Percentiles rank a stretch among this genome's conserved stretches.
Evolutionary conservation across 2,329 filamentous ascomycete species (phyloP).

Genomic region (Acrocalymma vagum): DNA sequence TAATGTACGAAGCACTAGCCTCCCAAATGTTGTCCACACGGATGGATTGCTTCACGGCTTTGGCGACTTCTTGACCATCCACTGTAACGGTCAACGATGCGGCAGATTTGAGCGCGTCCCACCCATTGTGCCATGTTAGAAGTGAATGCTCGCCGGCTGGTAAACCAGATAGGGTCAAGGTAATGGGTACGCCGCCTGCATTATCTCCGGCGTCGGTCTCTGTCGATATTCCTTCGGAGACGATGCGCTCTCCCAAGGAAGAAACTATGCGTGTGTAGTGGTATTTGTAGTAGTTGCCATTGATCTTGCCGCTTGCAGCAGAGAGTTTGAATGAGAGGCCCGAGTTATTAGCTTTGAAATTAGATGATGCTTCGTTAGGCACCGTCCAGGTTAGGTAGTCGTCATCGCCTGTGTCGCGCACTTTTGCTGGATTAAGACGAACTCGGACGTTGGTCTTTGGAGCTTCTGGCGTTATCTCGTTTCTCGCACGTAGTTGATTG

Average conservation of each 20-base stretch:
- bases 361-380: constrained; percentile 12
- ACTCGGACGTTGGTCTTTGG: constrained; percentile 8
- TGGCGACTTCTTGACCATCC: constrained; percentile 23
- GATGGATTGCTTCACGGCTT: constrained; percentile 24
- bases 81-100: constrained; percentile 32
- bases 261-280: constrained; percentile 31
- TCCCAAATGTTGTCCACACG: constrained; percentile 44
- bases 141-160: constrained; percentile 35
- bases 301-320: constrained; percentile 23
- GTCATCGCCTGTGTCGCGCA: constrained; percentile 16
- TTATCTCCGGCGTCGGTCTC: constrained; percentile 23
- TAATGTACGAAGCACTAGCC: constrained; percentile 34
- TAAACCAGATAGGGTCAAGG: constrained; percentile 35
- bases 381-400: constrained; percentile 21
- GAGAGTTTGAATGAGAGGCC: constrained; percentile 13
- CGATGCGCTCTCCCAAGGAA: constrained; percentile 38
- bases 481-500: not conserved
- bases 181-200: constrained; percentile 21
- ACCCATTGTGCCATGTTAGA: constrained; percentile 41
- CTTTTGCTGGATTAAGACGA: constrained; percentile 19
- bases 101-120: constrained; percentile 30
- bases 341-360: constrained; percentile 7
- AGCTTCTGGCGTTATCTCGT: not conserved
- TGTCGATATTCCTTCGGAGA: constrained; percentile 37
- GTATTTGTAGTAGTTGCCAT: constrained; percentile 33